Base-by-base conservation (phyloP, 176 grass and related monocot genomes). In the Oryza punctata region DNA sequence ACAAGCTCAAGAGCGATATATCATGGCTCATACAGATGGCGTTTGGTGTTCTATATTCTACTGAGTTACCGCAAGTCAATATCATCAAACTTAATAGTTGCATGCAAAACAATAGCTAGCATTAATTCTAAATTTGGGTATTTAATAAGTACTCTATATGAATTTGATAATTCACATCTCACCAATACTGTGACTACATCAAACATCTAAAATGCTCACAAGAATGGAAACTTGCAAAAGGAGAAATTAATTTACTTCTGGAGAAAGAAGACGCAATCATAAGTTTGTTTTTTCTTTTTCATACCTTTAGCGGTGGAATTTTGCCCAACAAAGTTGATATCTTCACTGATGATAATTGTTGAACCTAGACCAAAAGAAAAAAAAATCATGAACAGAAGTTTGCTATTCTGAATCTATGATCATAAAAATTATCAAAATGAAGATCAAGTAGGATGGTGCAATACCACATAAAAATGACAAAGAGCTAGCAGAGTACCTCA, bases 261-360 rank as follows among this genome's bases (percentile, higher is more conserved):
- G 46, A 77, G 21, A 85, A 33, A 33, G 30, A 18, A 59, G 29
- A 10, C 26, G 41, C 40, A 74, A 72, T 46, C 29, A 67, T 61
- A 85, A 73, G 54, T 71, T 30, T 81, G 5, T 27, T 83, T 79
- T 79, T 38, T 67, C n/a, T 10, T 92, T 81, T 54, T 33, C 12
- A 72, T 95, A 98, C 96, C 96, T 98, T 95, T 71, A 98, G 87
- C 19, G 77, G 81, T 86, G 82, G 45, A 78, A 95, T 90, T 92
- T 93, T 95, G 3, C 83, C 87, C 75, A 98, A 79, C 89, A 95
- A 81, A 12, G 93, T 90, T 61, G 96, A 95, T 90, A 98, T 26
- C 84, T 91, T 98, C 80, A 98, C 64, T 14, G 93, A 98, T 78
- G 75, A 81, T 64, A 98, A 93, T 70, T 89, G 82, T 38, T 88